Conservation (phyloP, 2,329 filamentous ascomycete genomes). For the Xylariaceae sp. region DNA sequence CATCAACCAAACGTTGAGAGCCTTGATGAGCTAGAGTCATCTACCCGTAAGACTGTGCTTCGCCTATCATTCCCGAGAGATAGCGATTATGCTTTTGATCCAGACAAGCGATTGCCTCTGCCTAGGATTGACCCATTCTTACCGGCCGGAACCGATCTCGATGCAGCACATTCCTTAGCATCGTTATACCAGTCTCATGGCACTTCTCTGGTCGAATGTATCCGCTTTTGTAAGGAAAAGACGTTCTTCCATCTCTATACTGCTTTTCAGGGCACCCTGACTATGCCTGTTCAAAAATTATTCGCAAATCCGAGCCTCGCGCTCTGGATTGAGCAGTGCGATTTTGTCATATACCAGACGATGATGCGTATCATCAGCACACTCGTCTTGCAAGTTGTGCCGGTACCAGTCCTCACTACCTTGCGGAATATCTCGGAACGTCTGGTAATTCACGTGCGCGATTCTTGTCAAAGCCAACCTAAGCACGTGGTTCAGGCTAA, state of each 20-base stretch:
- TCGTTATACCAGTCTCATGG: constrained; percentile 93
- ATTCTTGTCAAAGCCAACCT: constrained; percentile 81
- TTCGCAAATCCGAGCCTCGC: constrained; percentile 78
- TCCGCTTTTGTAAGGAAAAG: constrained; percentile 94
- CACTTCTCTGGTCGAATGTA: constrained; percentile 90
- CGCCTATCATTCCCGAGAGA: constrained; percentile 59
- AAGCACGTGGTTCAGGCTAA: constrained; percentile 82
- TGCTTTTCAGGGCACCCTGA: constrained; percentile 93
- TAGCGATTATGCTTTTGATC: constrained; percentile 51
- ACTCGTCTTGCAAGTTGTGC: constrained; percentile 87
- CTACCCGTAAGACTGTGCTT: constrained; percentile 54
- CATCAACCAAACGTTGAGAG: constrained; percentile 53
- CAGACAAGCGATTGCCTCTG: constrained; percentile 71
- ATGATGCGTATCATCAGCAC: constrained; percentile 90
- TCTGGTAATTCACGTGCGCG: constrained; percentile 75
- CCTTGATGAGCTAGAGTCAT: constrained; percentile 56
- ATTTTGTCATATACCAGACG: constrained; percentile 92
- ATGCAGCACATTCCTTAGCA: constrained; percentile 79
- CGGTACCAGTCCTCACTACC: constrained; percentile 80
- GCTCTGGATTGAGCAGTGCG: constrained; percentile 91
- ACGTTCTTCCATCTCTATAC: constrained; percentile 93
- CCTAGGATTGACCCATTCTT: constrained; percentile 82
- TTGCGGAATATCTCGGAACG: constrained; percentile 81
- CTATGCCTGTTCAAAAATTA: constrained; percentile 92
- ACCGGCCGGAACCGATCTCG: constrained; percentile 75